A percentile compares a stretch with the other conserved stretches of the same genome.
These are phyloP conservation scores for Peltaster fructicola DNA, from an alignment of 2,329 filamentous ascomycete species.

Conservation along the genomic window DNA sequence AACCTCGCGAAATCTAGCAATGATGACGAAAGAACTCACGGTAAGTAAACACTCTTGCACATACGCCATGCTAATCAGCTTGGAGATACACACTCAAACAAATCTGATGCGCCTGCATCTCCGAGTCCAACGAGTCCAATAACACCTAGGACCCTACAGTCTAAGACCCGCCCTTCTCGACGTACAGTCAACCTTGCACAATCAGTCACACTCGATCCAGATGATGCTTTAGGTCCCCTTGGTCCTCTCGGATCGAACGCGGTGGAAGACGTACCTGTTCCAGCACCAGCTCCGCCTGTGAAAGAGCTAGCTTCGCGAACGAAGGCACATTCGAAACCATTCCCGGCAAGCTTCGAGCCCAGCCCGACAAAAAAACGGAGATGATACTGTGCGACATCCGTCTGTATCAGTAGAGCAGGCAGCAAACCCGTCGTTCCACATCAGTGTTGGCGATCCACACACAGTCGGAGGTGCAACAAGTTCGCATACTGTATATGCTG, in stretches of 20 bases:
- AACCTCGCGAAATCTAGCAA: constrained; percentile 23
- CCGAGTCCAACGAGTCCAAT: constrained; percentile 10
- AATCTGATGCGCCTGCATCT: constrained; percentile 6
- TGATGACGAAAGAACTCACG: constrained; percentile 11
- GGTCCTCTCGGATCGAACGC: constrained; percentile 41
- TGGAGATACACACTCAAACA: no score
- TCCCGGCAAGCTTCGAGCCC: constrained; percentile 20
- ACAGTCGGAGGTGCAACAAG: constrained; percentile 95
- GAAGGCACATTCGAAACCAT: constrained; percentile 24
- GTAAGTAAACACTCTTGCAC: constrained; percentile 7
- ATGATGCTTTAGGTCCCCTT: constrained; percentile 55
- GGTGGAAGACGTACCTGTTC: constrained; percentile 43
- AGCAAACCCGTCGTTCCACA: constrained; percentile 77
- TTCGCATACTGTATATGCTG: constrained; percentile 94
- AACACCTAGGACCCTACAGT: constrained; percentile 11
- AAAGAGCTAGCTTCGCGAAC: constrained; percentile 36
- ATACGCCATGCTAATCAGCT: no score
- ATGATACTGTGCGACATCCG: constrained; percentile 41
- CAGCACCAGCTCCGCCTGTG: constrained; percentile 38
- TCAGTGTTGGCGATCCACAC: constrained; percentile 86
- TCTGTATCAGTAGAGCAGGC: constrained; percentile 88
- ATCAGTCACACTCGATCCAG: constrained; percentile 61
- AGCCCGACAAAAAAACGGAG: constrained; percentile 45
- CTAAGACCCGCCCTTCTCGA: constrained; percentile 32
- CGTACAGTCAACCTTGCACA: constrained; percentile 58